Evolutionary conservation across 2,329 filamentous ascomycete species (phyloP).

Genomic region (Fusarium mundagurra): DNA sequence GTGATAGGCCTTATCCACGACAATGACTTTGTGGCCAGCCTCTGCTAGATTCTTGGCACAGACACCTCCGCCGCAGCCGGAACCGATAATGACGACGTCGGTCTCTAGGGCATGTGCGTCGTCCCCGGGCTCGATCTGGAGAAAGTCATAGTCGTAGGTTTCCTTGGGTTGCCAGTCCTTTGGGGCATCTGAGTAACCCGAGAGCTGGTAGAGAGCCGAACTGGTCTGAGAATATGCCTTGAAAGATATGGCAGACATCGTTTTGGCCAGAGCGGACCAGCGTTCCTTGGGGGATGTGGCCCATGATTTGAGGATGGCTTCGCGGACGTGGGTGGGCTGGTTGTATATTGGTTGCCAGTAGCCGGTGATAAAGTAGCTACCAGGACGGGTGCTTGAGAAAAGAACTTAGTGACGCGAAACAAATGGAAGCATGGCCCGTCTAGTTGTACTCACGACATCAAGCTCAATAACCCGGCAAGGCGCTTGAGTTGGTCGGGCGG

Average conservation of each 20-base stretch:
- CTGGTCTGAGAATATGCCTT: constrained; percentile 66
- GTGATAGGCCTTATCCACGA: constrained; percentile 85
- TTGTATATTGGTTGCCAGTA: constrained; percentile 69
- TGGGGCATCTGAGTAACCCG: constrained; percentile 67
- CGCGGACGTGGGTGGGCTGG: constrained; percentile 68
- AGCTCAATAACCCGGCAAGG: constrained; percentile 52
- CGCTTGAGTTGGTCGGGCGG: constrained; percentile 47
- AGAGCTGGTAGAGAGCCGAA: constrained; percentile 62
- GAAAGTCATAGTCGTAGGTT: constrained; percentile 67
- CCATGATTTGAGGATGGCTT: constrained; percentile 72
- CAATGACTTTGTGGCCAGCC: constrained; percentile 77
- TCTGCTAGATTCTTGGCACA: constrained; percentile 83
- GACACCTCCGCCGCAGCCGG: constrained; percentile 86
- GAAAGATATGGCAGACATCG: constrained; percentile 64
- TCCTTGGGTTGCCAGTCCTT: constrained; percentile 59
- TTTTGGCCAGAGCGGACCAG: constrained; percentile 65
- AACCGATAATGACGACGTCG: constrained; percentile 87
- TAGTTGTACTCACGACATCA: constrained; percentile 56
- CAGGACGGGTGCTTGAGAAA: constrained; percentile 65
- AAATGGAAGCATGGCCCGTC: neutral
- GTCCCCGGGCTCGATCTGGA: constrained; percentile 61
- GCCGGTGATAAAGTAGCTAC: constrained; percentile 74
- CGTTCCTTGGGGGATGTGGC: constrained; percentile 62
- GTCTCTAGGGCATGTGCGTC: constrained; percentile 71
- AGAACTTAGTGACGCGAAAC: neutral